Base-by-base conservation (phyloP, 2,329 filamentous ascomycete genomes). In the Penicillium sp. region DNA sequence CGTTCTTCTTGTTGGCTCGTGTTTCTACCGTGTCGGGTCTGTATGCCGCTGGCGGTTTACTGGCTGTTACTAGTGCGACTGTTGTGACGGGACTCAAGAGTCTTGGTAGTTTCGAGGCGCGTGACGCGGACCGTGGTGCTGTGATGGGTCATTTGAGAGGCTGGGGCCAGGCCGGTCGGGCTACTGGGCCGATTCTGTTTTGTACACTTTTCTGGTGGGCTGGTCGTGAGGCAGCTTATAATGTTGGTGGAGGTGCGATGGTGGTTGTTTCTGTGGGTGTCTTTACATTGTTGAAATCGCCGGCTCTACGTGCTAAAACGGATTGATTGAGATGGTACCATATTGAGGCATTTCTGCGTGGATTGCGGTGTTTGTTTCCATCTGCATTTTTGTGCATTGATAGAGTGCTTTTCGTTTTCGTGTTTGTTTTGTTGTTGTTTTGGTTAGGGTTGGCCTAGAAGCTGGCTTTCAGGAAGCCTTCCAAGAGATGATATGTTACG, bases 171-270 rank as follows among this genome's bases (percentile, higher is more conserved):
- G 82, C 92, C 3, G 94, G 94, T 2, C 83, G 94, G 27, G 91
- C 92, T 0, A 72, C 96, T 9, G 94, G 94, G 0, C 94, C 94
- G 0, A 71, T 99, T 4, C 75, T 96, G 29, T 99, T 99, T 69
- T 97, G 94, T 56, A 91, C 90, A 42, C 79, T 99, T 49, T 99
- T 99, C 76, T 99, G 94, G 94, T 99, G 94, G 94, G 92, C 91
- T 6, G 94, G 94, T 0, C 80, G 94, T 40, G 88, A 95, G 67
- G 81, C 86, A 9, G 94, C 94, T 2, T 99, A 97, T 71, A 80
- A 79, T 1, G 80, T 91, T 63, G 94, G 94, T 3, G 89, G 90
- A 0, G 79, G 84, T 10, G 91, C 91, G 4, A 96, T 97, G 78
- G 72, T 89, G 4, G 84, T 79, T 1, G 92, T 97, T 9, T 81